These are phyloP conservation scores for Colletotrichum gigasporum DNA, from an alignment of 2,329 filamentous ascomycete genomes.

Conservation along the genomic window DNA sequence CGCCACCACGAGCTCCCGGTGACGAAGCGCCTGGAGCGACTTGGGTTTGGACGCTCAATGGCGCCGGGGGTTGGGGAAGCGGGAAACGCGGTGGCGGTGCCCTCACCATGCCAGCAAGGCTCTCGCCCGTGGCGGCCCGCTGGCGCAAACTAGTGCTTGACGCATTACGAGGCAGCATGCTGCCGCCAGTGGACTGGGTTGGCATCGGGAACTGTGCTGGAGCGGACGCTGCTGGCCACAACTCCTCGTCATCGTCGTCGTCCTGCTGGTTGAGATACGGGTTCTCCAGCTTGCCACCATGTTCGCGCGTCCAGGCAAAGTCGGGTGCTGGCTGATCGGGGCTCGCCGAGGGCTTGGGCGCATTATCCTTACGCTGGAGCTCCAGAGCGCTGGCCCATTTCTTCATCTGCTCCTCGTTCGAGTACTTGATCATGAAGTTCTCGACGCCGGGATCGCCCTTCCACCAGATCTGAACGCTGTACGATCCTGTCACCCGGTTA, in stretches of 20 bases:
- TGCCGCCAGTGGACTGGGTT: conserved; percentile 45
- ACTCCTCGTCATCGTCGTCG: conserved; percentile 69
- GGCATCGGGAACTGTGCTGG: conserved; percentile 47
- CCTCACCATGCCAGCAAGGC: conserved; percentile 65
- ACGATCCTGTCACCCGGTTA: conserved; percentile 70
- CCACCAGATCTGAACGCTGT: conserved; percentile 98
- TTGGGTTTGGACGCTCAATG: conserved; percentile 76
- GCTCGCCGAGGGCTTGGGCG: conserved; percentile 56
- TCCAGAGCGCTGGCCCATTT: conserved; percentile 90
- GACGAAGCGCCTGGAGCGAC: conserved; percentile 57
- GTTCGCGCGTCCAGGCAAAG: conserved; percentile 81
- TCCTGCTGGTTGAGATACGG: conserved; percentile 77
- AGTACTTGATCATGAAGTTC: conserved; percentile 94
- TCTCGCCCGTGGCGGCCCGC: conserved; percentile 80
- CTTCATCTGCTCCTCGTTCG: conserved; percentile 90
- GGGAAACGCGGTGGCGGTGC: conserved; percentile 78
- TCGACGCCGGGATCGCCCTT: conserved; percentile 96
- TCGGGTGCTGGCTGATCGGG: conserved; percentile 70
- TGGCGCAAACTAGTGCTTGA: conserved; percentile 80
- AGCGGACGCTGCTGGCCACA: conserved; percentile 44
- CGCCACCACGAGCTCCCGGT: conserved; percentile 69
- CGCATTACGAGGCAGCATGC: conserved; percentile 68
- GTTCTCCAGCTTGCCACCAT: conserved; percentile 76
- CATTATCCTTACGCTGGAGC: conserved; percentile 73
- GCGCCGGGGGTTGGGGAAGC: conserved; percentile 62